Percentiles rank a stretch among this genome's conserved stretches.
These are phyloP conservation scores for Candida mattraensis DNA, from an alignment of 805 yeast genomes.

Conservation along the genomic window DNA sequence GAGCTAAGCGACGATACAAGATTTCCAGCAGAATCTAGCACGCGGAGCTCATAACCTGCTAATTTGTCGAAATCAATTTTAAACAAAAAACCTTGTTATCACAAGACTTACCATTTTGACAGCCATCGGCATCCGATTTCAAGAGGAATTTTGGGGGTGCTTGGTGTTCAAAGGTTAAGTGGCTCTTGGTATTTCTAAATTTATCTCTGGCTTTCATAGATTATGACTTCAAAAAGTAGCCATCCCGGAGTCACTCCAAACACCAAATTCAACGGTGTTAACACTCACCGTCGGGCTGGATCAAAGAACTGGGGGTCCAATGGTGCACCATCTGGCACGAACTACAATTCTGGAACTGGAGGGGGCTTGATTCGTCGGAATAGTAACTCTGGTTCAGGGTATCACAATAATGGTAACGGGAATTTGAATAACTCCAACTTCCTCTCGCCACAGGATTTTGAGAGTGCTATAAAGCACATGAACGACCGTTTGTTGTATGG, in stretches of 20 bases:
- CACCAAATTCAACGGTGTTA: constrained; percentile 3
- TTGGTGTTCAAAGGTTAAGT: too few species aligned
- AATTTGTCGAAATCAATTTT: too few species aligned
- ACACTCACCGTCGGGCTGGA: constrained; percentile 27
- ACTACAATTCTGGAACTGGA: neutral
- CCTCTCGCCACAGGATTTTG: constrained; percentile 29
- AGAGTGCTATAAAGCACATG: constrained; percentile 35
- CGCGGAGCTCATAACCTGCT: too few species aligned
- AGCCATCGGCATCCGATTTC: too few species aligned
- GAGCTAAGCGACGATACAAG: too few species aligned
- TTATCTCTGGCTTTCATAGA: neutral
- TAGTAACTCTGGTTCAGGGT: constrained; percentile 5
- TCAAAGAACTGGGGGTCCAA: constrained; percentile 23
- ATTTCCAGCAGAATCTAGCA: too few species aligned
- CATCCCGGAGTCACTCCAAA: neutral
- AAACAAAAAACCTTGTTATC: too few species aligned
- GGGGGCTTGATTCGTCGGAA: constrained; percentile 7
- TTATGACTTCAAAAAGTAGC: constrained; percentile 7
- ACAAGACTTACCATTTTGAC: too few species aligned
- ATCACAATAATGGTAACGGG: constrained; percentile 5
- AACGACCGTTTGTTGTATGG: constrained; percentile 57
- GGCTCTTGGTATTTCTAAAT: neutral
- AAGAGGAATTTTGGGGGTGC: too few species aligned
- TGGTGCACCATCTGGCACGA: constrained; percentile 2
- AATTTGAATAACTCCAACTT: constrained; percentile 27